Percentiles rank a stretch among this genome's conserved stretches.
Evolutionary conservation across 1,284 basidiomycete genomes (phyloP).

Genomic region (Hypsizygus ulmarius): DNA sequence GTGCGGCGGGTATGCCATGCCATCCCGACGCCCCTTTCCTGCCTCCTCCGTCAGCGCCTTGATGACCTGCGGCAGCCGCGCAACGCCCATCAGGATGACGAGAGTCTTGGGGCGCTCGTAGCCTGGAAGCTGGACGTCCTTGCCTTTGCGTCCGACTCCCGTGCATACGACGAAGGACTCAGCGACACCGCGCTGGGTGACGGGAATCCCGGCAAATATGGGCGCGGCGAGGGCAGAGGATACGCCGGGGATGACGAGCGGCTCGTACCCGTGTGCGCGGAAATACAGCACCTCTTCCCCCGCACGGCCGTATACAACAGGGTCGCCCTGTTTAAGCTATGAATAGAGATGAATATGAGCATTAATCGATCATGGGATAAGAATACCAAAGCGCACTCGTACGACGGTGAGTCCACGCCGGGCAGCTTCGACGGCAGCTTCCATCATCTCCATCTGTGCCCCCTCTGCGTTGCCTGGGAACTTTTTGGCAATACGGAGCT

Average conservation of each 20-base stretch:
- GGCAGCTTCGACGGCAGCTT: constrained; percentile 82
- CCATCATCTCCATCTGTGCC: constrained; percentile 93
- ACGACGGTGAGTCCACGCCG: constrained; percentile 83
- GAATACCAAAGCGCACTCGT: constrained; percentile 50
- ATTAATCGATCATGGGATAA: neutral
- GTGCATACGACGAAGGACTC: constrained; percentile 91
- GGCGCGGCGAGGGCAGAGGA: constrained; percentile 88
- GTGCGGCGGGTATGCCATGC: constrained; percentile 65
- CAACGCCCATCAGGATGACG: constrained; percentile 93
- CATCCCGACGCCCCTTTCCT: constrained; percentile 10
- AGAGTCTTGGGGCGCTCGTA: constrained; percentile 83
- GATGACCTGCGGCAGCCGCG: constrained; percentile 74
- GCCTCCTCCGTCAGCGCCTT: constrained; percentile 46
- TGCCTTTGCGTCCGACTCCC: constrained; percentile 87
- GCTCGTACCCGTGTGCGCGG: constrained; percentile 79
- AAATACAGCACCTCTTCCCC: constrained; percentile 96
- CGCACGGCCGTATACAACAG: constrained; percentile 90
- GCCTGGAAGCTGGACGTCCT: constrained; percentile 80
- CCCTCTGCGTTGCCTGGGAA: constrained; percentile 97
- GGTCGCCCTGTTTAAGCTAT: constrained; percentile 96
- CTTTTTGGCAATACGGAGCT: constrained; percentile 87
- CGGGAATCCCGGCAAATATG: constrained; percentile 85
- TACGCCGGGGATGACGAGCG: constrained; percentile 87
- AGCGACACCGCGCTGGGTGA: constrained; percentile 93
- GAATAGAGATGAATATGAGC: constrained; percentile 3